A percentile compares a stretch with the other conserved stretches of the same genome.
Evolutionary conservation across 352 stramenopile genomes (phyloP).

Genomic region (Elongisporangium prolatum): DNA sequence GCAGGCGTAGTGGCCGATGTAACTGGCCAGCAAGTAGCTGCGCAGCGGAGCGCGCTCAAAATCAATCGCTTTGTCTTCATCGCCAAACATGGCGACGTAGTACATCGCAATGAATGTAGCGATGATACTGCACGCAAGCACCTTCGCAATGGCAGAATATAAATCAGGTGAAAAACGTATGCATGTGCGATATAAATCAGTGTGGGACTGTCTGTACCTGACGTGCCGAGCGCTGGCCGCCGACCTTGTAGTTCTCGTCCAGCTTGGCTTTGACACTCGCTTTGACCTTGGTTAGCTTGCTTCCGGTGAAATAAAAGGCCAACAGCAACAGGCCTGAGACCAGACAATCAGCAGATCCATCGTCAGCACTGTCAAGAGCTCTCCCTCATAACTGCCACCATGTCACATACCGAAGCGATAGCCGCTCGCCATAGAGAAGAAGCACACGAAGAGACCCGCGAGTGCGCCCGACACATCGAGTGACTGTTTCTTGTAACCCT

Average conservation of each 20-base stretch:
- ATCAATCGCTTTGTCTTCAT: constrained; percentile 34
- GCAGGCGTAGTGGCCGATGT: constrained; percentile 92
- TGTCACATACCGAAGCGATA: constrained; percentile 61
- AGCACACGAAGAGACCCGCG: constrained; percentile 61
- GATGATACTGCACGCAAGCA: constrained; percentile 74
- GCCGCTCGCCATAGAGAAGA: constrained; percentile 53
- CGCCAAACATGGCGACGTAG: constrained; percentile 29
- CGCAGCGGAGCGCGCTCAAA: constrained; percentile 23
- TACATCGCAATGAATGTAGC: constrained; percentile 65
- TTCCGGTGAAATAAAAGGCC: constrained; percentile 83
- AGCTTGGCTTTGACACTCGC: constrained; percentile 50
- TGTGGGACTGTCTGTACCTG: constrained; percentile 19
- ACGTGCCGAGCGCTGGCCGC: constrained; percentile 62
- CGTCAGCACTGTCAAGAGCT: not conserved
- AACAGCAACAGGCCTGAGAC: constrained; percentile 60
- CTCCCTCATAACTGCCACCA: not conserved
- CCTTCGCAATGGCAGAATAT: constrained; percentile 18
- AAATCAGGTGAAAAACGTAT: not conserved
- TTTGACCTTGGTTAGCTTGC: constrained; percentile 78
- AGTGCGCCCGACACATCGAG: constrained; percentile 48
- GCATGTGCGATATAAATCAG: not conserved
- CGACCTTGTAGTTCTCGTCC: constrained; percentile 72
- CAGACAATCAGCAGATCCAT: constrained; percentile 7
- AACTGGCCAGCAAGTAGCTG: constrained; percentile 62
- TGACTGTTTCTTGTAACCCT: constrained; percentile 67